Evolutionary conservation across 1,284 basidiomycete species (phyloP), one percentile per base, ranked within the genome.

Genomic region (Phaffia rhodozyma): DNA sequence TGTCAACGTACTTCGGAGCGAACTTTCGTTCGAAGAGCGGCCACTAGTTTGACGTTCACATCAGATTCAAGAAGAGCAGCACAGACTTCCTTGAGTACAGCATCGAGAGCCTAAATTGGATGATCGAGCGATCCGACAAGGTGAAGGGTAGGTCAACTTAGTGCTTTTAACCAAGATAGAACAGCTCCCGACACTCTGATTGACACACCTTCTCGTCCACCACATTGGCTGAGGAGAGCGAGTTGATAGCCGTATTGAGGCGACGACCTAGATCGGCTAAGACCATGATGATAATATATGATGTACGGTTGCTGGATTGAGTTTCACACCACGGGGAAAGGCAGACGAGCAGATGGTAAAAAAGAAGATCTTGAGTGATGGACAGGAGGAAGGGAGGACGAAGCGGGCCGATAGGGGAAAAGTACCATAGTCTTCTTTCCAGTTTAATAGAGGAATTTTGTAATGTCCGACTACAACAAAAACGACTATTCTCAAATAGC

Each of bases 41-140:
- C 83, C 30, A 97, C 96, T 27, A 98, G 84, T 74, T 93, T 94
- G 71, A 99, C 94, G 73, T 98, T 99, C 66, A 99, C 94, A 77
- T 99, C 96, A 32, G 92, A 87, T 77, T 97, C 92, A 60, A 98
- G 83, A 56, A 99, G 79, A 2, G 94, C 96, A 30, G 90, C 82
- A 67, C 90, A 92, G 68, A 99, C 89, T 76, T 94, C 89, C 77
- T 97, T 98, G 69, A 99, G 84, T 18, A 91, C 85, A 6, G 84
- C 84, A 79, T 97, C 94, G 71, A 98, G 85, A 56, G 92, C 90
- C 91, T 89, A 70, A 74, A 38, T 29, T 63, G 67, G 48, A 56
- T 69, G 29, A 54, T 32, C 69, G 56, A 66, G 59, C 59, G 27
- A 63, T 68, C 67, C 5, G 68, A 48, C 64, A 61, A 65, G n/a